Base-by-base conservation (phyloP, 1,284 basidiomycete species). In the Albatrellus sp. region DNA sequence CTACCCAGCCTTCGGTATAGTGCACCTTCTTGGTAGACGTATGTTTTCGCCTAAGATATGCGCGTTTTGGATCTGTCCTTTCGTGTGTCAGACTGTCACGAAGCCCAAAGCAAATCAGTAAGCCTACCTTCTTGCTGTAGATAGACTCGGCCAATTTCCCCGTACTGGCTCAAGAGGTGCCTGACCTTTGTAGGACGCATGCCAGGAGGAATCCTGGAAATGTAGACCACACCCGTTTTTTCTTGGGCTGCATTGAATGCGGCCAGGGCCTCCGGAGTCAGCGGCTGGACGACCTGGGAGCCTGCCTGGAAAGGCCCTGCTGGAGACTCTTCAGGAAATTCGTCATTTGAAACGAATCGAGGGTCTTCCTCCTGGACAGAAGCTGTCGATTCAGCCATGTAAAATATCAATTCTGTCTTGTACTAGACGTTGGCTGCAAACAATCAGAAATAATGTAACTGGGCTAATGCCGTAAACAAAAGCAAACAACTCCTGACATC, bases 181-280 rank as follows among this genome's bases (percentile, higher is more conserved):
- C 91, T 83, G 34, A 98, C 90, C 64, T 98, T 98, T 24, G 89
- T 75, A 19, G 94, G 93, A 19, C 87, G 90, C 96, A 99, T 98
- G 1, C 93, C 96, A n/a, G 93, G 94, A 1, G 96, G 96, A 56
- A 98, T 86, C 34, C 94, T 75, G 13, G 91, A 96, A 45, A 99
- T 90, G 63, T 98, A 99, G 40, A 98, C 67, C 48, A 98, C 81
- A 0, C 90, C 94, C 33, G 87, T 74, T 28, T 70, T 70, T 35
- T 80, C 75, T 54, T 82, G 80, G 2, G 74, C 75, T 36, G 72
- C 72, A 53, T 80, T 75, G 62, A 80, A 89, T 11, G 71, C 76
- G 37, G 76, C 78, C 33, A 89, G 68, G 6, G 78, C 81, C 56
- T 85, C 80, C 2, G 70, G 68, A 1, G 78, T 82, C 37, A 89